A percentile compares a stretch with the other conserved stretches of the same genome.
phyloP scores from a whole-genome alignment of 1,139 yeast genomes.

The Chernovozyma sophiae-reginae region DNA sequence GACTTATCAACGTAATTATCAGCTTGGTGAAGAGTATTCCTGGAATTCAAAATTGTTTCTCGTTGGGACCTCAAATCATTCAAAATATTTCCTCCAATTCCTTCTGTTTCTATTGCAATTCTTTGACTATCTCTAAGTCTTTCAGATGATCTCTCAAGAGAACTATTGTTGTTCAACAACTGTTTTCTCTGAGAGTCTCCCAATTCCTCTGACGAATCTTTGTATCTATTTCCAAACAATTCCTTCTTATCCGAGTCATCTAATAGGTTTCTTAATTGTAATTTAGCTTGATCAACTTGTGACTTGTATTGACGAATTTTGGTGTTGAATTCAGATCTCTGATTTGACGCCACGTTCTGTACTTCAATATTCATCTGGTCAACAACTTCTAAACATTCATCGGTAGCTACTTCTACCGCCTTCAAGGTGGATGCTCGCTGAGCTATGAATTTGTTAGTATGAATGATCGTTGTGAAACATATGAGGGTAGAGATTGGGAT shows the following conservation, averaged over 20 bases:
- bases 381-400: slow-evolving; percentile 73
- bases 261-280: slow-evolving; percentile 45
- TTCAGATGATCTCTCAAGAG: slow-evolving; percentile 79
- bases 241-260: slow-evolving; percentile 65
- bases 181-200: slow-evolving; percentile 77
- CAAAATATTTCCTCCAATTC: slow-evolving; percentile 85
- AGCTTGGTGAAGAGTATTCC: slow-evolving; percentile 83
- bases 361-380: slow-evolving; percentile 82
- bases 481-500: no score
- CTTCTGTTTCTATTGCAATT: slow-evolving; percentile 88
- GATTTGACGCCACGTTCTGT: slow-evolving; percentile 70
- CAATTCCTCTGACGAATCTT: slow-evolving; percentile 29
- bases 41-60: slow-evolving; percentile 82
- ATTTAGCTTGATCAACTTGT: slow-evolving; percentile 57
- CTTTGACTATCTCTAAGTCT: slow-evolving; percentile 85
- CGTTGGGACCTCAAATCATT: slow-evolving; percentile 89
- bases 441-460: slow-evolving; percentile 30
- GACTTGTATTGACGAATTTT: slow-evolving; percentile 64
- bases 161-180: slow-evolving; percentile 70
- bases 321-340: slow-evolving; percentile 65
- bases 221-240: slow-evolving; percentile 58
- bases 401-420: slow-evolving; percentile 64
- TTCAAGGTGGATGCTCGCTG: slow-evolving; percentile 49
- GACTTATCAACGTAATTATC: slow-evolving; percentile 91
- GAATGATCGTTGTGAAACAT: neutral